Evolutionary conservation across 306 rosid genomes (phyloP).

Genomic region (Crataegus laevigata): DNA sequence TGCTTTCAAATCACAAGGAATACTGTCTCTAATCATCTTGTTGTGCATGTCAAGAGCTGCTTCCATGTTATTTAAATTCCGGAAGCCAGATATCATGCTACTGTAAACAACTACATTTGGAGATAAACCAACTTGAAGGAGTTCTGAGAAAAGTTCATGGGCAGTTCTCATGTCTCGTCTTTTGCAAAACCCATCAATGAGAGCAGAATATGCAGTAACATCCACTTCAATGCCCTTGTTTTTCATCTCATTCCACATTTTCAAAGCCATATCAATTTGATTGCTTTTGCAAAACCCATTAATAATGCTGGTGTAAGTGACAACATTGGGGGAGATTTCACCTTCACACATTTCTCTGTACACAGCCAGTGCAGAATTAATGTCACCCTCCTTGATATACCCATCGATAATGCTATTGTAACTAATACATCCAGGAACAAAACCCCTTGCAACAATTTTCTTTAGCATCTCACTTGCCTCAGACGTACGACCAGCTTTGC

Average conservation of each 20-base stretch:
- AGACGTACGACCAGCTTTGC: constrained; percentile 58
- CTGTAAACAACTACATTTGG: constrained; percentile 59
- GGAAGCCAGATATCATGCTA: constrained; percentile 63
- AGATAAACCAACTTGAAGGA: constrained; percentile 53
- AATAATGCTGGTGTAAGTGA: constrained; percentile 62
- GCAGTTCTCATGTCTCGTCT: constrained; percentile 63
- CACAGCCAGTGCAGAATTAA: constrained; percentile 37
- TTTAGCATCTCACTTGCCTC: constrained; percentile 41
- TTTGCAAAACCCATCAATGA: constrained; percentile 65
- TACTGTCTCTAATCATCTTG: constrained; percentile 50
- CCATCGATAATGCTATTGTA: constrained; percentile 66
- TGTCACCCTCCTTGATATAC: constrained; percentile 52
- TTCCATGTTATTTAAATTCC: constrained; percentile 52
- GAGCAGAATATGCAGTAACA: constrained; percentile 41
- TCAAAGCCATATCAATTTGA: constrained; percentile 51
- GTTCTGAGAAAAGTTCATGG: constrained; percentile 42
- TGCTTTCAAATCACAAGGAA: constrained; percentile 49
- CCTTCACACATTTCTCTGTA: constrained; percentile 48
- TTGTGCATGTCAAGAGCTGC: constrained; percentile 48
- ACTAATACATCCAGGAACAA: constrained; percentile 42
- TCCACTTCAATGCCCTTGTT: constrained; percentile 52
- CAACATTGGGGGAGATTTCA: constrained; percentile 50
- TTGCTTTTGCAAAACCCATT: constrained; percentile 55
- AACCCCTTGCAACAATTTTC: constrained; percentile 41
- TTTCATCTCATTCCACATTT: constrained; percentile 54